Evolutionary conservation across 2,329 filamentous ascomycete genomes (phyloP).

Genomic region (Epicoccum sorghinum): DNA sequence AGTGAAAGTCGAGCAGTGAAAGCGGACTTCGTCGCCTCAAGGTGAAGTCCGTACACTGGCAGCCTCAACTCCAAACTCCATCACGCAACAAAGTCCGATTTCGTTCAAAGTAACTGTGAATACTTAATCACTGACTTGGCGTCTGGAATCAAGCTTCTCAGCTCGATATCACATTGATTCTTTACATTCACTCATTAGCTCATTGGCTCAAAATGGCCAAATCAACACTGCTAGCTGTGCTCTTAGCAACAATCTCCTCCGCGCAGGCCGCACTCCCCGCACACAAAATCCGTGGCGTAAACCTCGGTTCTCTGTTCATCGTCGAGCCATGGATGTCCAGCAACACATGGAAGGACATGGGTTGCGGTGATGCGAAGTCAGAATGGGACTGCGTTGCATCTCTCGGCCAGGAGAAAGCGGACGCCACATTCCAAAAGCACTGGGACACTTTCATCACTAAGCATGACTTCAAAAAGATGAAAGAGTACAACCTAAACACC

Average conservation of each 20-base stretch:
- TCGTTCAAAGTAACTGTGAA: neutral
- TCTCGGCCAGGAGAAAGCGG: slow-evolving; percentile 55
- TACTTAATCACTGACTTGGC: neutral
- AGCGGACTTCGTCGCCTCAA: slow-evolving; percentile 2
- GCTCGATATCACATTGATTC: neutral
- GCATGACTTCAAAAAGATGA: slow-evolving; percentile 57
- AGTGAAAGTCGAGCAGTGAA: slow-evolving; percentile 3
- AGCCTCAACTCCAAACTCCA: neutral
- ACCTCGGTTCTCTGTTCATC: slow-evolving; percentile 59
- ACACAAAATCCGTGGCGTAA: slow-evolving; percentile 61
- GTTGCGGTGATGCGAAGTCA: slow-evolving; percentile 52
- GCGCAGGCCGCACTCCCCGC: slow-evolving; percentile 6
- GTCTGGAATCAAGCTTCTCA: neutral
- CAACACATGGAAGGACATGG: slow-evolving; percentile 56
- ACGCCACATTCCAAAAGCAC: slow-evolving; percentile 57
- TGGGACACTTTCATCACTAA: slow-evolving; percentile 59
- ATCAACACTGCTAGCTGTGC: neutral
- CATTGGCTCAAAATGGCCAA: neutral
- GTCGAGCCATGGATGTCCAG: slow-evolving; percentile 62
- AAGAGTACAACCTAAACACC: slow-evolving; percentile 58
- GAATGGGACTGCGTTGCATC: slow-evolving; percentile 62
- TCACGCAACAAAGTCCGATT: neutral
- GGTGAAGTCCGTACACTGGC: neutral
- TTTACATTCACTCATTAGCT: neutral
- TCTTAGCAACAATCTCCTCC: neutral